phyloP scores from a whole-genome alignment of 2,329 filamentous ascomycete species.

The Fusarium verrucosum region DNA sequence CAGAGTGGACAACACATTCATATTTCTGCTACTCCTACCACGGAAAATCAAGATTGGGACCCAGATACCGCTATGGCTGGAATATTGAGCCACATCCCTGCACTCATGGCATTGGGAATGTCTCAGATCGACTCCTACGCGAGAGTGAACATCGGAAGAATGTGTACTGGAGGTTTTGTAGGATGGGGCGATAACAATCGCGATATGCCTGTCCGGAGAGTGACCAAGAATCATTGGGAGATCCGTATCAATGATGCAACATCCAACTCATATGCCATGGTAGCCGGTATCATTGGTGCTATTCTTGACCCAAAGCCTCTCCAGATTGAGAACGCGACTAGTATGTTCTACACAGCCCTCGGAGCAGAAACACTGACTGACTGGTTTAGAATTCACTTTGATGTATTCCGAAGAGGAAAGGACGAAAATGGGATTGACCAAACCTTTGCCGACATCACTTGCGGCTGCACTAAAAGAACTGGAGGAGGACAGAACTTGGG shows the following conservation, averaged over 20 bases:
- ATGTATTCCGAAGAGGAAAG: constrained; percentile 2
- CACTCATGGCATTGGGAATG: neutral
- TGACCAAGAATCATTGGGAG: constrained; percentile 9
- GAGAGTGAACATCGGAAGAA: neutral
- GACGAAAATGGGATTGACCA: neutral
- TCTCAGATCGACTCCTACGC: constrained; percentile 10
- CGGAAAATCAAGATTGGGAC: neutral
- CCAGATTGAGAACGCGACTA: neutral
- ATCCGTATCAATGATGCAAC: constrained; percentile 2
- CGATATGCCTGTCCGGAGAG: constrained; percentile 12
- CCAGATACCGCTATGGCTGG: neutral
- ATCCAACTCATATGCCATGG: constrained; percentile 9
- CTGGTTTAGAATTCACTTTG: neutral
- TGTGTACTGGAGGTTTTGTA: neutral
- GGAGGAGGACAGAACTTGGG: constrained; percentile 1
- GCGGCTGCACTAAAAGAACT: neutral
- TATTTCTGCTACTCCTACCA: neutral
- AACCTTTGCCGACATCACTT: neutral
- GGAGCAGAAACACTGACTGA: neutral
- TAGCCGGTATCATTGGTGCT: neutral
- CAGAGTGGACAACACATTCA: constrained; percentile 17
- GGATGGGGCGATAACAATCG: constrained; percentile 17
- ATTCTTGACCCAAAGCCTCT: neutral
- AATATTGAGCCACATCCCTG: neutral
- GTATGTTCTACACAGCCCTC: neutral